These are phyloP conservation scores for Ganoderma resinaceum DNA, from an alignment of 1,284 basidiomycete species.

Conservation along the genomic window DNA sequence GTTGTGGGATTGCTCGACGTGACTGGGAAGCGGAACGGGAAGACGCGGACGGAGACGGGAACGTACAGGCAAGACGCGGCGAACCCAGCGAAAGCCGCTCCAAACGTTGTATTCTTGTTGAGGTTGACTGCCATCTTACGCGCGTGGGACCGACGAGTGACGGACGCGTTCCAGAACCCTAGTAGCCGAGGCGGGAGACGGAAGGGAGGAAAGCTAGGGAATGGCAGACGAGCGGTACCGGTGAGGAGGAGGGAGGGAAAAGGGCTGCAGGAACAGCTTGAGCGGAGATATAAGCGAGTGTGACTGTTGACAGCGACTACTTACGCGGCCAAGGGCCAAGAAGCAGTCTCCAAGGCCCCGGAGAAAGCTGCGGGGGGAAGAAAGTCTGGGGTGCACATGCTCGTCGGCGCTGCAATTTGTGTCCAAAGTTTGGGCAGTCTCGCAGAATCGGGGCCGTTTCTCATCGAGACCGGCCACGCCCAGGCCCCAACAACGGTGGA, in stretches of 20 bases:
- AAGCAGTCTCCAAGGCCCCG: neutral
- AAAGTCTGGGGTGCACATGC: conserved; percentile 12
- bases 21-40: neutral
- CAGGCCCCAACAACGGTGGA: neutral
- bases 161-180: neutral
- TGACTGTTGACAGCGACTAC: neutral
- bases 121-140: conserved; percentile 32
- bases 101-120: conserved; percentile 57
- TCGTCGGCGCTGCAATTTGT: conserved; percentile 3
- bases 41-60: neutral
- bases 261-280: neutral
- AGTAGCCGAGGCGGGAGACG: neutral
- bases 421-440: neutral
- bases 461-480: neutral
- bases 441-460: neutral
- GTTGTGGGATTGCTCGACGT: neutral
- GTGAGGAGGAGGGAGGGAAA: neutral
- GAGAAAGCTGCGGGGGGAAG: neutral
- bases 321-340: neutral
- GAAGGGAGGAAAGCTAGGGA: neutral
- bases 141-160: neutral
- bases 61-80: conserved; percentile 52
- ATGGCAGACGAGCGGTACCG: neutral
- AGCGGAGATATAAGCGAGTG: conserved; percentile 10
- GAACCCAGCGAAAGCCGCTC: conserved; percentile 65